These are phyloP conservation scores for Cladochytrium replicatum DNA, from an alignment of 192 early-diverging fungal species.

Conservation along the genomic window DNA sequence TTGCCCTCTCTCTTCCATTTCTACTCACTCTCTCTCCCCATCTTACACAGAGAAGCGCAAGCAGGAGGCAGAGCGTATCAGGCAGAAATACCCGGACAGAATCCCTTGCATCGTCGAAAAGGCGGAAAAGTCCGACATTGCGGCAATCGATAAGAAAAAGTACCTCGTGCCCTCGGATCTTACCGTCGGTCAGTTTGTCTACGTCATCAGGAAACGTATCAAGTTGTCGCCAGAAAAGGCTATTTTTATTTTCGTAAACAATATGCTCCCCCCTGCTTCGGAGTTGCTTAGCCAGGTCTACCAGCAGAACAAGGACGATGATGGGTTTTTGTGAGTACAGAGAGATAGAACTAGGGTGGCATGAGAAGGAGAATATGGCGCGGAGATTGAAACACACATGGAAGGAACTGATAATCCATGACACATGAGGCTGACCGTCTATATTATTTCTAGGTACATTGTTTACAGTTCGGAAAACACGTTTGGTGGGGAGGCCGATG, in stretches of 20 bases:
- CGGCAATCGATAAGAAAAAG: conserved; percentile 97
- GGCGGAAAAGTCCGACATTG: conserved; percentile 95
- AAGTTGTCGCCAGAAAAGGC: conserved; percentile 91
- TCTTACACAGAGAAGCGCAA: conserved; percentile 79
- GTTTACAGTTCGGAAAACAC: conserved; percentile 32
- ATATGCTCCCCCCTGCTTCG: conserved; percentile 85
- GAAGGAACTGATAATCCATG: too few relatives aligned
- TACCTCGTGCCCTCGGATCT: conserved; percentile 94
- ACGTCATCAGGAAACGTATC: conserved; percentile 90
- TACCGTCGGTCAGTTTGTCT: conserved; percentile 96
- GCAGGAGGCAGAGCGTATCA: conserved; percentile 90
- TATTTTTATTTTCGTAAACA: conserved; percentile 98
- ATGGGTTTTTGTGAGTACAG: conserved; percentile 96
- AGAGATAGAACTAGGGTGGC: too few relatives aligned
- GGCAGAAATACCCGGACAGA: conserved; percentile 82
- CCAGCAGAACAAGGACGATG: conserved; percentile 95
- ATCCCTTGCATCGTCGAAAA: conserved; percentile 70
- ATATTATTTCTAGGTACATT: conserved; percentile 20
- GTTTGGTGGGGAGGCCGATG: conserved; percentile 27
- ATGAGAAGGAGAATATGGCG: too few relatives aligned
- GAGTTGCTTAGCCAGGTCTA: conserved; percentile 91
- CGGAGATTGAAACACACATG: too few relatives aligned
- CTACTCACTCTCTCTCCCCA: background rate
- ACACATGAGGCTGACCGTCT: too few relatives aligned
- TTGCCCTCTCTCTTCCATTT: conserved; percentile 1